Evolutionary conservation across 1,284 basidiomycete species (phyloP), one percentile per base, ranked within the genome.

Genomic region (Ceraceosorus bombacis): DNA sequence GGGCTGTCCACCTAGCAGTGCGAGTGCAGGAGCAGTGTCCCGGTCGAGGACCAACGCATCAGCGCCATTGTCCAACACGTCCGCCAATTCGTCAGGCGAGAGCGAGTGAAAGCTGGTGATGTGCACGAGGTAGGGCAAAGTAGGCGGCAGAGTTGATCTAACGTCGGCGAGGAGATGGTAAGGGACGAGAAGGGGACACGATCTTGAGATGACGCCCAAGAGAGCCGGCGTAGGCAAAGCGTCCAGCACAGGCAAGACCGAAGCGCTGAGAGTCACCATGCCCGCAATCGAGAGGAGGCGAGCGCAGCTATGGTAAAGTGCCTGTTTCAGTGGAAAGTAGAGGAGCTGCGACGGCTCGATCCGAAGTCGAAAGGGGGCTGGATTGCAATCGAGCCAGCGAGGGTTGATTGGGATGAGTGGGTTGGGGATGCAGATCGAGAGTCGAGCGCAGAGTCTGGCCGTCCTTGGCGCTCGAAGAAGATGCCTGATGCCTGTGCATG

Each of bases 191-290:
- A 71, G 58, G 10, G 68, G 66, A 7, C 67, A 58, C 36, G 69
- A 62, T 38, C 66, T 61, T 40, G 59, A 37, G 15, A 73, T 61
- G 41, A 69, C 67, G 53, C 48, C 50, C 57, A 66, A 51, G 13
- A 63, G 51, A 41, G 60, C 17, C 43, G 10, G 49, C 49, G 63
- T 61, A 53, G 69, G 6, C 40, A 56, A 54, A 49, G 62, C 65
- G 38, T 69, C 65, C 53, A 72, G 55, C 37, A 62, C 58, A 50
- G 72, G 70, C 51, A 73, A 52, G 17, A 73, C 27, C 15, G 72
- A 67, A 1, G 69, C 61, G 36, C 68, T 66, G 53, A 72, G 68
- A 58, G 69, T 67, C 65, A 70, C 65, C 71, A 72, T 72, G 51
- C 39, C 55, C 43, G 43, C 43, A 46, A 15, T 46, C 27, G 27